These are phyloP conservation scores for Vigna hirtella DNA, from an alignment of 306 rosid genomes.

Conservation along the genomic window DNA sequence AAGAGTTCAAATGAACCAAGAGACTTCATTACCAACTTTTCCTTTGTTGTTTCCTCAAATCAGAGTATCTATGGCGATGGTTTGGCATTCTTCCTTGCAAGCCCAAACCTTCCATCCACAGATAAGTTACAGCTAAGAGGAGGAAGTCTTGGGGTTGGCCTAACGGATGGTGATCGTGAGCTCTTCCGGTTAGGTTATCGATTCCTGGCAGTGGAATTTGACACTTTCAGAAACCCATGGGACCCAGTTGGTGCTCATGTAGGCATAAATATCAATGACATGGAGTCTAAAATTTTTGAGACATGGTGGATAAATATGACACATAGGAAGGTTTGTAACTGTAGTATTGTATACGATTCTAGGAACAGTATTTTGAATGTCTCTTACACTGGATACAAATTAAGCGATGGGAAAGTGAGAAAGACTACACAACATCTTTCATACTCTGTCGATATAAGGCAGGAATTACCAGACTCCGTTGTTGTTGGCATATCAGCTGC, in stretches of 20 bases:
- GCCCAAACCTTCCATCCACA: constrained; percentile 2
- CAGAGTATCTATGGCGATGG: constrained; percentile 40
- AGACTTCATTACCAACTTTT: constrained; percentile 50
- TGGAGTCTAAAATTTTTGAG: background rate
- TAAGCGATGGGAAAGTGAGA: background rate
- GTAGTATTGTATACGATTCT: constrained; percentile 28
- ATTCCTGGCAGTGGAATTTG: constrained; percentile 63
- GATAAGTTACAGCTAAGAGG: background rate
- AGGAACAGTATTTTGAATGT: background rate
- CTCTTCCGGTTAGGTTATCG: background rate
- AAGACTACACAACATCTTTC: constrained; percentile 8
- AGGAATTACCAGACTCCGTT: constrained; percentile 40
- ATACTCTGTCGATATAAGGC: constrained; percentile 22
- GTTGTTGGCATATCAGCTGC: constrained; percentile 56
- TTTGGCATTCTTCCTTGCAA: constrained; percentile 57
- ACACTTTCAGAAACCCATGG: constrained; percentile 29
- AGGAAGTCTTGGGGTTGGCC: constrained; percentile 45
- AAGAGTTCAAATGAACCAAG: constrained; percentile 22
- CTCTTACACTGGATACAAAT: constrained; percentile 25
- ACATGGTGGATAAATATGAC: constrained; percentile 26
- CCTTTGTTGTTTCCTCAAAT: constrained; percentile 51
- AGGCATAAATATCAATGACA: constrained; percentile 38
- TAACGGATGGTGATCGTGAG: background rate
- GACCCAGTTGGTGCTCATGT: constrained; percentile 43
- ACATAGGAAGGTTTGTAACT: background rate